Base-by-base conservation (phyloP, 495 filamentous ascomycete species). In the Poronia punctata region DNA sequence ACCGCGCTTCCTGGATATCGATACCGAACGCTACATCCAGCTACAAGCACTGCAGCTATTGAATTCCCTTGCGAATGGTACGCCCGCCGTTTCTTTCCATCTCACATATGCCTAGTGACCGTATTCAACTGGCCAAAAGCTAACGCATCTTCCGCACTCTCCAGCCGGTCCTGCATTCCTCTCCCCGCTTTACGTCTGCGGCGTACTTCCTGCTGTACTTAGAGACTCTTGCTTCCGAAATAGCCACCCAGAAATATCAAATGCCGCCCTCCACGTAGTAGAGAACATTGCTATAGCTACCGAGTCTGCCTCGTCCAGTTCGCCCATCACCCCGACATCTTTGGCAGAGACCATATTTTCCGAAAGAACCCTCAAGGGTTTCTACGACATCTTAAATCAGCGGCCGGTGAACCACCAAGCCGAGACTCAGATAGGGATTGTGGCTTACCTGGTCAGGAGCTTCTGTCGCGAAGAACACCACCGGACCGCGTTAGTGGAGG, bases 21-120 rank as follows among this genome's bases (percentile, higher is more conserved):
- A 44, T 21, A 35, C 50, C 3, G 33, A 72, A 79, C 27, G 74
- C 79, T n/a, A n/a, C n/a, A n/a, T n/a, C 27, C 75, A 80, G 48
- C 62, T 95, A 41, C 87, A 94, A 67, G 81, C 84, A 21, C 75
- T 88, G 40, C 75, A 90, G 40, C 72, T 95, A 19, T 63, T 93
- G 17, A 84, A 81, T 19, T 95, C 84, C 59, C 67, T 98, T 49
- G 86, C 86, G 28, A 78, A 83, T 65, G 92, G 90, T 92, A 70
- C 58, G 63, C 56, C 38, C 14, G 10, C 22, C 4, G 17, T 16
- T 23, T 23, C 7, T 17, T 26, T 10, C 20, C 28, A 21, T 19
- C 15, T 37, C 24, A 30, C n/a, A n/a, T n/a, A n/a, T n/a, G n/a
- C n/a, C n/a, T n/a, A n/a, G n/a, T n/a, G n/a, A n/a, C n/a, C n/a